Base-by-base conservation (phyloP, 1,139 yeast genomes). In the Saccharomyces uvarum region DNA sequence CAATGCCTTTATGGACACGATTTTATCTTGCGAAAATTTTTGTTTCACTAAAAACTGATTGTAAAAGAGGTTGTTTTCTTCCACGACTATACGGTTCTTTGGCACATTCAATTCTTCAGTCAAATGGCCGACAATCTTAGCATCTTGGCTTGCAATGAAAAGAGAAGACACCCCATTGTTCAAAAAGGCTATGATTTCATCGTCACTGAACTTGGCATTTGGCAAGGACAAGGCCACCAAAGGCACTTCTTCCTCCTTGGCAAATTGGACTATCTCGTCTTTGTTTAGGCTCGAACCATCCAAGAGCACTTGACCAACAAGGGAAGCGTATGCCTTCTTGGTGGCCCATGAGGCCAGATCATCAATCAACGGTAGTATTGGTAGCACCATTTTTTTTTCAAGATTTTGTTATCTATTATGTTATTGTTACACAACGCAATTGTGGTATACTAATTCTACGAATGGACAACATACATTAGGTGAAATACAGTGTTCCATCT, bases 151-250 rank as follows among this genome's bases (percentile, higher is more conserved):
- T 2, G n/a, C 58, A 29, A 81, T 79, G 59, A 86, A 74, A 1
- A 88, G 67, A 16, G 76, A 75, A 38, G 73, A 67, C 19, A 86
- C 81, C 31, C 97, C 97, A 53, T 77, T 77, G 65, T 90, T 89
- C 59, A 88, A 77, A 19, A 38, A 38, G 44, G 24, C 44, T 19
- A 38, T 38, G 41, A 88, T 66, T 11, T 74, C 76, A 44, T 28
- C 32, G 9, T 31, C 29, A 65, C 60, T 3, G 66, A 59, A 19
- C 64, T 56, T 16, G 4, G 24, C 44, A 38, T 24, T 38, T 16
- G 44, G 44, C 44, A 38, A 19, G 24, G 44, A 38, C 24, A 38
- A 38, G 56, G 51, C 21, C 53, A 54, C 50, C 60, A 56, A 5
- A 46, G 33, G 5, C 49, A 42, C 31, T 48, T 54, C 44, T 52